Evolutionary conservation across 352 stramenopile species (phyloP).

Genomic region (Globisporangium ultimum): DNA sequence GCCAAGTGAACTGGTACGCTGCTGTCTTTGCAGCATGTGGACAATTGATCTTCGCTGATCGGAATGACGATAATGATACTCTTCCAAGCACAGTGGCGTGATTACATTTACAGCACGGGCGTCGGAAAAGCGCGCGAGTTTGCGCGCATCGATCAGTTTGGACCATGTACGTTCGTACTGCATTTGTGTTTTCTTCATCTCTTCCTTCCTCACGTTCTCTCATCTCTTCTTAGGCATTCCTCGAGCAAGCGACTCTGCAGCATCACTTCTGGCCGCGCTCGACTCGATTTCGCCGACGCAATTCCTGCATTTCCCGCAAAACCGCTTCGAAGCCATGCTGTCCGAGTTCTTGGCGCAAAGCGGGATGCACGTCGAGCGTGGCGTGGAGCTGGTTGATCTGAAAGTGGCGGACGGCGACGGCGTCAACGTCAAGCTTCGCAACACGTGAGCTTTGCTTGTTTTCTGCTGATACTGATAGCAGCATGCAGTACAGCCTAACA

Average conservation of each 20-base stretch:
- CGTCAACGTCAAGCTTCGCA: conserved; percentile 31
- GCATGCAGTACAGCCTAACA: too few species aligned
- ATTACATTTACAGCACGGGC: conserved; percentile 84
- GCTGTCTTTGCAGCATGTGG: background rate
- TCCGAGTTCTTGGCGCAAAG: conserved; percentile 46
- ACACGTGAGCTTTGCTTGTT: conserved; percentile 32
- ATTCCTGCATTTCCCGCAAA: conserved; percentile 84
- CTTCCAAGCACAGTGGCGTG: conserved; percentile 50
- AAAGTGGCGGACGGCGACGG: conserved; percentile 12
- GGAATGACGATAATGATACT: background rate
- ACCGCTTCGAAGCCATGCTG: conserved; percentile 74
- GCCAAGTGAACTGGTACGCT: conserved; percentile 54
- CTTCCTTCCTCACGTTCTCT: too few species aligned
- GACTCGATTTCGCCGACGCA: conserved; percentile 65
- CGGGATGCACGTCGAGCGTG: conserved; percentile 48
- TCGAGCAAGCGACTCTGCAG: conserved; percentile 6
- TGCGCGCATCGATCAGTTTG: conserved; percentile 80
- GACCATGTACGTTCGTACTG: conserved; percentile 33
- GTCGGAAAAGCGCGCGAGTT: conserved; percentile 64
- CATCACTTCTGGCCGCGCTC: conserved; percentile 13
- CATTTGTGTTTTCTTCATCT: too few species aligned
- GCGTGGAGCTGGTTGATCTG: conserved; percentile 51
- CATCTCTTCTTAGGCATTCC: conserved; percentile 36
- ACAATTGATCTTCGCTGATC: background rate
- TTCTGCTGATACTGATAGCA: too few species aligned